Conservation (phyloP, 1,139 yeast species). For the Yamadazyma diospyri region DNA sequence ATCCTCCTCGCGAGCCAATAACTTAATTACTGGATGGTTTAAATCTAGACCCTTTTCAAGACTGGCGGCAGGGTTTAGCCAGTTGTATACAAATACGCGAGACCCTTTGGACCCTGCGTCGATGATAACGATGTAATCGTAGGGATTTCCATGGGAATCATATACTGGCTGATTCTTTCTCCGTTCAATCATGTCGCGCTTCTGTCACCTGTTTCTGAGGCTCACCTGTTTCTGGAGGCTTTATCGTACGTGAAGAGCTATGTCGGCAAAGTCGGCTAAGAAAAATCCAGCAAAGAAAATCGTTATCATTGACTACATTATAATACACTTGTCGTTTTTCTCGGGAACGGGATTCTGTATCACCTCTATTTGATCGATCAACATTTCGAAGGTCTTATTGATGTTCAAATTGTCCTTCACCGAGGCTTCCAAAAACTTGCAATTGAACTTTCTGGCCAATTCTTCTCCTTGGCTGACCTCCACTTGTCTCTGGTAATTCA, state of each 20-base stretch:
- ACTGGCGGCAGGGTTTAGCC: conserved; percentile 49
- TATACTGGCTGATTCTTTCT: conserved; percentile 18
- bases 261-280: too few relatives aligned
- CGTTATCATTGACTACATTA: too few relatives aligned
- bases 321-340: conserved; percentile 37
- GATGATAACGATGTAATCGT: conserved; percentile 66
- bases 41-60: conserved; percentile 24
- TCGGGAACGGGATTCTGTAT: conserved; percentile 46
- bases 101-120: conserved; percentile 88
- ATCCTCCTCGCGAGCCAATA: conserved; percentile 7
- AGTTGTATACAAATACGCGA: conserved; percentile 67
- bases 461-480: conserved; percentile 58
- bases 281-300: too few relatives aligned
- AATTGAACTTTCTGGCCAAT: conserved; percentile 58
- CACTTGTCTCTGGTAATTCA: conserved; percentile 64
- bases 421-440: conserved; percentile 77
- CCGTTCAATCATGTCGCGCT: neutral
- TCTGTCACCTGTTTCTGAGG: too few relatives aligned
- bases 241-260: too few relatives aligned
- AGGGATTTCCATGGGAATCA: conserved; percentile 44
- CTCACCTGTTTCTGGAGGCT: too few relatives aligned
- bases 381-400: conserved; percentile 57
- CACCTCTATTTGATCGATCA: conserved; percentile 70
- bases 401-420: conserved; percentile 75
- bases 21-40: conserved; percentile 9